phyloP scores from a whole-genome alignment of 495 filamentous ascomycete species.

The Annulohypoxylon maeteangense region DNA sequence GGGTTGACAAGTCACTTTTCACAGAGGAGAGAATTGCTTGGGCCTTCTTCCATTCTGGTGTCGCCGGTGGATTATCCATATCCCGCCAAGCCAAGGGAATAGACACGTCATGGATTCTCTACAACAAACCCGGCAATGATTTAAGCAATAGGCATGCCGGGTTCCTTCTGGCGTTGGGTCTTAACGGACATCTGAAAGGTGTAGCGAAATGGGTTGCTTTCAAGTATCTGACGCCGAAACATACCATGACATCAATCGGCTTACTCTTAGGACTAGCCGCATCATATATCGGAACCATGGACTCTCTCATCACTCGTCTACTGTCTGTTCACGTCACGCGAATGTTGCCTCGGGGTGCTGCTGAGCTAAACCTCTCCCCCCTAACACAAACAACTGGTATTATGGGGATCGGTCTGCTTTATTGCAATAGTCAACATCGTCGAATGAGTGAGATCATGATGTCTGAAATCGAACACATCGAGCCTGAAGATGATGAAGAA shows the following conservation, averaged over 20 bases:
- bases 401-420: slow-evolving; percentile 96
- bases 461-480: slow-evolving; percentile 91
- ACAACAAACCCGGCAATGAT: slow-evolving; percentile 90
- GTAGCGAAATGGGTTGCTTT: slow-evolving; percentile 98
- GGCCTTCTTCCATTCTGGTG: slow-evolving; percentile 98
- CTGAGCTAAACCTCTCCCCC: slow-evolving; percentile 91
- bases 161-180: slow-evolving; percentile 88
- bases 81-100: slow-evolving; percentile 91
- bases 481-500: slow-evolving; percentile 74
- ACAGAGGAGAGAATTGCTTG: slow-evolving; percentile 96
- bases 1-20: slow-evolving; percentile 82
- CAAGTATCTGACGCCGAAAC: slow-evolving; percentile 97
- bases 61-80: slow-evolving; percentile 88
- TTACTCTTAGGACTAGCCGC: slow-evolving; percentile 91
- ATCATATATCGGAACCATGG: slow-evolving; percentile 96
- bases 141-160: slow-evolving; percentile 94
- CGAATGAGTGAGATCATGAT: slow-evolving; percentile 99
- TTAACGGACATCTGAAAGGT: slow-evolving; percentile 92
- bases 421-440: slow-evolving; percentile 94
- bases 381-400: slow-evolving; percentile 96
- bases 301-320: slow-evolving; percentile 90
- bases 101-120: slow-evolving; percentile 97
- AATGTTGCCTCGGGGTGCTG: slow-evolving; percentile 89
- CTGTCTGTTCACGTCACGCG: slow-evolving; percentile 97
- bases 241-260: slow-evolving; percentile 98